Base-by-base conservation (phyloP, 305 asterid genomes). In the Fraxinus nigra region DNA sequence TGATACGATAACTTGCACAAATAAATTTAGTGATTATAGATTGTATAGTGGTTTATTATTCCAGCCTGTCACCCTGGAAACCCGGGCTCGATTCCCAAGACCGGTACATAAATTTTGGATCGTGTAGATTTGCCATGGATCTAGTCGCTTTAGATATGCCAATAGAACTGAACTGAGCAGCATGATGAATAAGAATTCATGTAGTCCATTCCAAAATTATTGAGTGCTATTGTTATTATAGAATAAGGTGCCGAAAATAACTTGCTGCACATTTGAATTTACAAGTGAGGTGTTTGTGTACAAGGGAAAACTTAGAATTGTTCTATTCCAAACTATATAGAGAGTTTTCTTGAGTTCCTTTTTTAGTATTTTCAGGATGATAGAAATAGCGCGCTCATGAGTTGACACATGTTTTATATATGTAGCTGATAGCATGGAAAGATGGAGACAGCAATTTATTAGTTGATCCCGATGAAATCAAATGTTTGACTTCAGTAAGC, bases 381-480 rank as follows among this genome's bases (percentile, higher is more conserved):
- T 6, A 59, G 22, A 59, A 11, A 22, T 24, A 63, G 3, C 5
- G 33, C 24, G 32, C 7, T 63, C 16, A 63, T 6, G 2, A 22
- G 10, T 28, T 0, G n/a, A 20, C 63, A 18, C 8, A 10, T 46
- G 43, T n/a, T 7, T 40, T 9, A 20, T 33, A 7, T 65, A 22
- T 74, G 81, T 87, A 95, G 99, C 80, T 95, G 89, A 95, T 94
- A 77, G 98, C 97, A 59, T 94, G 99, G 99, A 95, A 93, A 87
- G 97, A 91, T 82, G 97, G 96, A 80, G 90, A 84, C 32, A 85
- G 91, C 91, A 93, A 89, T 0, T 77, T 95, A 63, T 80, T 94
- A 51, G 91, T 95, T 7, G 97, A 93, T 72, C 91, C 86, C 0
- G 90, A 89, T 3, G 94, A 90, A 10, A 89, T 94, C 87, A 87